A percentile compares a stretch with the other conserved stretches of the same genome.
Evolutionary conservation across 2,329 filamentous ascomycete genomes (phyloP).

Genomic region (Mariannaea sp.): DNA sequence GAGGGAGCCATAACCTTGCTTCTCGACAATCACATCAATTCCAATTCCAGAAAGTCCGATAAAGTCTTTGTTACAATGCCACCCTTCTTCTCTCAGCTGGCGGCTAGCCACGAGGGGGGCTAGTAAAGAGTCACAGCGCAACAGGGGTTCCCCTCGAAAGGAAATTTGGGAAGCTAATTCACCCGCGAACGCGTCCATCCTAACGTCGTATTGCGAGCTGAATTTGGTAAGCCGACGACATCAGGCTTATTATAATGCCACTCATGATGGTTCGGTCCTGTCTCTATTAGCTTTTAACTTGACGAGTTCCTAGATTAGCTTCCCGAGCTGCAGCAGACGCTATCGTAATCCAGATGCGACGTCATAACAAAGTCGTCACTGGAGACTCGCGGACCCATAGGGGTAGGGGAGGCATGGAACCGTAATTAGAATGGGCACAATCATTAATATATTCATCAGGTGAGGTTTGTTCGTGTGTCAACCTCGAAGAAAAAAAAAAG

Average conservation of each 20-base stretch:
- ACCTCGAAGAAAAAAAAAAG: no score
- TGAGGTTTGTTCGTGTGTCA: no score
- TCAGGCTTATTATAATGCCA: neutral
- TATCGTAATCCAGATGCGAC: no score
- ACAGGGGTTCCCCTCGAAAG: neutral
- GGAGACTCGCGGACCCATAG: no score
- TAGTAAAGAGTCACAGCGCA: conserved; percentile 3
- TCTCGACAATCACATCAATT: neutral
- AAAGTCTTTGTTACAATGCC: no score
- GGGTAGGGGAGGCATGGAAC: no score
- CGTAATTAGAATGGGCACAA: neutral
- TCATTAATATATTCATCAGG: neutral
- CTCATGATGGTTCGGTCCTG: neutral
- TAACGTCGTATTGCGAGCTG: neutral
- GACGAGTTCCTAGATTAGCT: no score
- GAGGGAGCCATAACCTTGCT: neutral
- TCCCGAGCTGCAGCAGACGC: no score
- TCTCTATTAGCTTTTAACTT: no score
- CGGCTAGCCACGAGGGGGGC: neutral
- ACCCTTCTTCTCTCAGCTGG: neutral
- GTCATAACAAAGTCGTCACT: no score
- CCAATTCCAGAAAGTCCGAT: no score
- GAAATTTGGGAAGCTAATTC: conserved; percentile 5
- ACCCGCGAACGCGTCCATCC: neutral
- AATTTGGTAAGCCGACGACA: conserved; percentile 1